Conservation (phyloP, 192 early-diverging fungal species). For the Rhizoclosmatium globosum region DNA sequence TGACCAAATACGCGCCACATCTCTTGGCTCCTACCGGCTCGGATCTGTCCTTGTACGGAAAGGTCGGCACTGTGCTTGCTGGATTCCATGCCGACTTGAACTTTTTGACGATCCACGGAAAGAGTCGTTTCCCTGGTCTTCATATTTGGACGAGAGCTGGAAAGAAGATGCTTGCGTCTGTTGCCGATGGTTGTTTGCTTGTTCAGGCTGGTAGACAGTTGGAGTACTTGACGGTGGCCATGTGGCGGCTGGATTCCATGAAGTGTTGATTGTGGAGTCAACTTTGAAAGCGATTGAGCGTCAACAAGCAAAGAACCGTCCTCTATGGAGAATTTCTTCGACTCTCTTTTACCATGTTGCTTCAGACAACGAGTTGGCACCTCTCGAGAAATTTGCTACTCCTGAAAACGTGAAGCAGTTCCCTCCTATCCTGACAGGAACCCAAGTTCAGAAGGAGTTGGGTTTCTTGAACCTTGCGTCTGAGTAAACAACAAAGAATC, state of each 20-base stretch:
- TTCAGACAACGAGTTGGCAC: constrained; percentile 67
- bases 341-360: constrained; percentile 78
- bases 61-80: constrained; percentile 69
- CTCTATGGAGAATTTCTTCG: constrained; percentile 76
- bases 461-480: constrained; percentile 64
- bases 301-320: constrained; percentile 56
- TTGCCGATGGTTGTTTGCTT: constrained; percentile 72
- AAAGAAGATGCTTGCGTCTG: constrained; percentile 65
- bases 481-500: not conserved
- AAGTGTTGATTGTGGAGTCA: constrained; percentile 68
- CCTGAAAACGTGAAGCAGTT: constrained; percentile 54
- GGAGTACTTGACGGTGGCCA: constrained; percentile 73
- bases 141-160: constrained; percentile 74
- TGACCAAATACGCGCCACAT: constrained; percentile 71
- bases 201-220: constrained; percentile 70
- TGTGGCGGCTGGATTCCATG: constrained; percentile 73
- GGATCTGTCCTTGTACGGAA: constrained; percentile 69
- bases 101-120: constrained; percentile 77
- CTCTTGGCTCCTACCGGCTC: constrained; percentile 74
- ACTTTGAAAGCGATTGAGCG: constrained; percentile 64
- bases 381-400: constrained; percentile 57
- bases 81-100: constrained; percentile 70
- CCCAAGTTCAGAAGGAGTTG: constrained; percentile 71
- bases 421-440: constrained; percentile 66
- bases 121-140: constrained; percentile 77